Conservation (phyloP, 2,329 filamentous ascomycete species). For the Exophiala sp. region DNA sequence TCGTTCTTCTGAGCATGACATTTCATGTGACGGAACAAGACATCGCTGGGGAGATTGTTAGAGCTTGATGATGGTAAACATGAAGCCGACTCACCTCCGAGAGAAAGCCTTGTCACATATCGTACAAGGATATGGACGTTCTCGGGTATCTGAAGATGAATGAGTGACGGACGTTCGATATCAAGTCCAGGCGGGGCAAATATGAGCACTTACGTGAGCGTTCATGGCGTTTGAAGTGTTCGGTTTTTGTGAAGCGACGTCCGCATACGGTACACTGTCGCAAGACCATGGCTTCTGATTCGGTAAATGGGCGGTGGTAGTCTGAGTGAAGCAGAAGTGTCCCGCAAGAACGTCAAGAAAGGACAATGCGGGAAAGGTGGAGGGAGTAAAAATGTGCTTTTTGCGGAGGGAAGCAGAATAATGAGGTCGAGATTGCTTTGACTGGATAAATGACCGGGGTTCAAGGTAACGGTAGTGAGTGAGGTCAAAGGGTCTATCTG, state of each 20-base stretch:
- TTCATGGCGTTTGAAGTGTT: conserved; percentile 55
- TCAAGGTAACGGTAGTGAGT: background rate
- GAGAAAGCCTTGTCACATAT: conserved; percentile 55
- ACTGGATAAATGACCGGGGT: too few species aligned
- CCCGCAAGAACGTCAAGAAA: conserved; percentile 2
- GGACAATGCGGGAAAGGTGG: conserved; percentile 20
- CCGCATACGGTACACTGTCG: conserved; percentile 49
- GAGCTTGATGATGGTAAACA: conserved; percentile 12
- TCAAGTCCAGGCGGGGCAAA: conserved; percentile 1
- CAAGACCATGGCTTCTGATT: conserved; percentile 34
- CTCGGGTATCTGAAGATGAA: conserved; percentile 47
- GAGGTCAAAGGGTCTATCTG: background rate
- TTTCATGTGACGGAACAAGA: conserved; percentile 51
- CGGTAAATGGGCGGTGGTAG: background rate
- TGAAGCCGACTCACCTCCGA: conserved; percentile 42
- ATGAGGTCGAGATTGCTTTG: too few species aligned
- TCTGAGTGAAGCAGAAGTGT: background rate
- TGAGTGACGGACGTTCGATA: conserved; percentile 25
- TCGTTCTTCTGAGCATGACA: conserved; percentile 44
- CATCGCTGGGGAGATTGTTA: conserved; percentile 39
- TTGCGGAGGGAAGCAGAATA: background rate
- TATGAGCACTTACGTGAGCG: conserved; percentile 48
- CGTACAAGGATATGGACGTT: conserved; percentile 53
- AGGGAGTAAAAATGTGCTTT: background rate
- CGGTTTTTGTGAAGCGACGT: conserved; percentile 54